phyloP scores from a whole-genome alignment of 345 rosid species.

The Citrus reticulata region DNA sequence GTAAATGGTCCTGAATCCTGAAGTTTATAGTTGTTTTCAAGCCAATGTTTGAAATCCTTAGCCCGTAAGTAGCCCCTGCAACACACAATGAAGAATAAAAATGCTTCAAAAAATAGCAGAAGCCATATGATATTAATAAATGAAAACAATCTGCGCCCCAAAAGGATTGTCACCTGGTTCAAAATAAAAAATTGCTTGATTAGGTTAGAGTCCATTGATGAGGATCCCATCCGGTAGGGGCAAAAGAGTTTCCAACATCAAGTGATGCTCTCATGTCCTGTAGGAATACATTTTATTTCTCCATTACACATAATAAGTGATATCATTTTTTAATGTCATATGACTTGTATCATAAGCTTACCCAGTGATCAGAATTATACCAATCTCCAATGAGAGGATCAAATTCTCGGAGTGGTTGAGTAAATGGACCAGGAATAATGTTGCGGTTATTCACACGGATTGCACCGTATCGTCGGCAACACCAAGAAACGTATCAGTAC shows the following conservation, averaged over 20 bases:
- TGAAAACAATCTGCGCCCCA: not conserved
- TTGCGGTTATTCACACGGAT: slow-evolving; percentile 18
- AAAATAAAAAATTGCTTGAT: slow-evolving; percentile 15
- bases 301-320: not conserved
- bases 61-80: slow-evolving; percentile 29
- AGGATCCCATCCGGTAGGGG: slow-evolving; percentile 22
- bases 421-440: slow-evolving; percentile 20
- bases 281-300: not conserved
- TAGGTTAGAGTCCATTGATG: slow-evolving; percentile 25
- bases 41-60: slow-evolving; percentile 39
- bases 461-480: slow-evolving; percentile 19
- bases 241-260: slow-evolving; percentile 17
- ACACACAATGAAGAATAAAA: not conserved
- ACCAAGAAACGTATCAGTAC: no score
- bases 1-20: slow-evolving; percentile 24
- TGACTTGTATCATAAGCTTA: not conserved
- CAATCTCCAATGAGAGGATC: slow-evolving; percentile 32
- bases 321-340: not conserved
- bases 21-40: slow-evolving; percentile 28
- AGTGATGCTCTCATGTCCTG: slow-evolving; percentile 21
- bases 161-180: slow-evolving; percentile 14
- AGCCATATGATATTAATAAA: not conserved
- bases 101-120: not conserved
- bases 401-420: slow-evolving; percentile 19
- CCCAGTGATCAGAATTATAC: slow-evolving; percentile 21